Conservation (phyloP, 306 rosid species). For the Alnus glutinosa region DNA sequence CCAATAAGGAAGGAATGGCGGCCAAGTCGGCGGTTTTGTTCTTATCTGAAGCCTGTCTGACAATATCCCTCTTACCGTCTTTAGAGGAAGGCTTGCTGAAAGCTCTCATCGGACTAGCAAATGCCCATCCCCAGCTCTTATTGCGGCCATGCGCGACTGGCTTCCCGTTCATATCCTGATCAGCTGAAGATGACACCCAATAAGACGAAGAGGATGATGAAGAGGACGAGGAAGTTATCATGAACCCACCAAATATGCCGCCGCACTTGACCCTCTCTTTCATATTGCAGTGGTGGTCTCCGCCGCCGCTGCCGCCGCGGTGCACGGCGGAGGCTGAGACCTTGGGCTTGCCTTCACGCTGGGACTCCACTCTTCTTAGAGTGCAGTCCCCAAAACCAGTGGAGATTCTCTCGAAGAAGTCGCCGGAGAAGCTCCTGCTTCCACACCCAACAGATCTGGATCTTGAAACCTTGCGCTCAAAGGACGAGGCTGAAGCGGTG, state of each 20-base stretch:
- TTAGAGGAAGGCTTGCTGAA: constrained; percentile 61
- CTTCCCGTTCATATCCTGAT: constrained; percentile 47
- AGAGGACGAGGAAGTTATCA: constrained; percentile 71
- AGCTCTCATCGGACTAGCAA: constrained; percentile 94
- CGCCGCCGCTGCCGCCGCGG: constrained; percentile 24
- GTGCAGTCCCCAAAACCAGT: constrained; percentile 98
- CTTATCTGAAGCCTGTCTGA: constrained; percentile 57
- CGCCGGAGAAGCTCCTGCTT: constrained; percentile 92
- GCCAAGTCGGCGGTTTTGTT: constrained; percentile 59
- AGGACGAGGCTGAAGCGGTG: constrained; percentile 62
- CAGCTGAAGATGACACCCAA: constrained; percentile 72
- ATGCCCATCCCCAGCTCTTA: constrained; percentile 85
- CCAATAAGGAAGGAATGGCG: constrained; percentile 74
- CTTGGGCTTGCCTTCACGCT: constrained; percentile 73
- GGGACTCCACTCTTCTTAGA: constrained; percentile 85
- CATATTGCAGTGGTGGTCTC: constrained; percentile 43
- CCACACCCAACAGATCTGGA: constrained; percentile 99
- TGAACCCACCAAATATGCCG: constrained; percentile 85
- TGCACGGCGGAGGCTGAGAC: constrained; percentile 8
- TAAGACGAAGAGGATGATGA: constrained; percentile 72
- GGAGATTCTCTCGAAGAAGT: constrained; percentile 91
- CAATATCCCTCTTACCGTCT: constrained; percentile 48
- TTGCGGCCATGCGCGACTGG: constrained; percentile 42
- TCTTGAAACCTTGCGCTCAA: constrained; percentile 87
- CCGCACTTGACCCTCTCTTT: constrained; percentile 82